Percentiles rank a stretch among this genome's conserved stretches.
phyloP scores from a whole-genome alignment of 306 rosid species.

The Sphenostylis stenocarpa region DNA sequence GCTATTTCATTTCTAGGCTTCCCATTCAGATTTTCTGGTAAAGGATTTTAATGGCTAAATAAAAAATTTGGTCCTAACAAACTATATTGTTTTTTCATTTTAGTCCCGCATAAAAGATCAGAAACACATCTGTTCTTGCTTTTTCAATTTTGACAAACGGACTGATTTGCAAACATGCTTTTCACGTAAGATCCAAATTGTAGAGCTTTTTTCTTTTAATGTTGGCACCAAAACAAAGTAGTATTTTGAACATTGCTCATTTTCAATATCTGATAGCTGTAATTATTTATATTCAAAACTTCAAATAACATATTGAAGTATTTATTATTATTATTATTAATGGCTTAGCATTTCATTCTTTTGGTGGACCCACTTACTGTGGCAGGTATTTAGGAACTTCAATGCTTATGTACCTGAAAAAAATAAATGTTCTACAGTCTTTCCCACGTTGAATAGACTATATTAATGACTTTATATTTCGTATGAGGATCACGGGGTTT shows the following conservation, averaged over 20 bases:
- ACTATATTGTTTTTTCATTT: background rate
- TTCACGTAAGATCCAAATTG: background rate
- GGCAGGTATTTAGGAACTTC: background rate
- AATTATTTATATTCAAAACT: conserved; percentile 10
- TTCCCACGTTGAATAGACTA: background rate
- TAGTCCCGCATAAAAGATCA: background rate
- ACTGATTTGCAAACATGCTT: background rate
- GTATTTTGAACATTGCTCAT: background rate
- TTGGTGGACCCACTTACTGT: background rate
- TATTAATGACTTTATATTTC: background rate
- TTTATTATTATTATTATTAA: background rate
- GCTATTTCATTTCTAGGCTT: background rate
- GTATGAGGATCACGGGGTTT: background rate
- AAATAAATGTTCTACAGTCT: background rate
- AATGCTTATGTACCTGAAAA: background rate
- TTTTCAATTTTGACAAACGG: background rate
- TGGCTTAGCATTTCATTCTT: background rate
- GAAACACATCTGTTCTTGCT: background rate
- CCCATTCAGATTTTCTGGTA: background rate
- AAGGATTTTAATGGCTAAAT: background rate
- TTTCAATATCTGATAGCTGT: background rate
- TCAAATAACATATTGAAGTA: background rate
- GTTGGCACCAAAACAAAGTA: background rate
- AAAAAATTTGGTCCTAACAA: background rate
- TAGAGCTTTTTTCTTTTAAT: background rate